phyloP scores from a whole-genome alignment of 148 eudicot genomes.

The Cornus controversa region DNA sequence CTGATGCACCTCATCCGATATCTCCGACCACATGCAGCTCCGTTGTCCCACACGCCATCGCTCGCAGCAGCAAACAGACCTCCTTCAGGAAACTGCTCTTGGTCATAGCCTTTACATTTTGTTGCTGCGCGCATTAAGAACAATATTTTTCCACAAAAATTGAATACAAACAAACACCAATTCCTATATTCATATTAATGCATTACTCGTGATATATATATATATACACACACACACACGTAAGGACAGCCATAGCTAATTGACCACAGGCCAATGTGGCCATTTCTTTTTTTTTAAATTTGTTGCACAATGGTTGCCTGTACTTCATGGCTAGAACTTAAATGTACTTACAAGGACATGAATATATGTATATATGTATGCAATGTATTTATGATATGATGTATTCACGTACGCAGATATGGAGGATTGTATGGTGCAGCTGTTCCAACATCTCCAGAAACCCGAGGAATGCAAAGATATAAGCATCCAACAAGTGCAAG shows the following conservation, averaged over 20 bases:
- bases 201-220: no score
- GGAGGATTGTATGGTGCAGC: conserved; percentile 17
- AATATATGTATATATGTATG: no score
- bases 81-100: conserved; percentile 21
- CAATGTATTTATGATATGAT: not conserved
- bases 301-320: no score
- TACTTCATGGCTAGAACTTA: no score
- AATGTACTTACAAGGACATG: no score
- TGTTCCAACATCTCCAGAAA: conserved; percentile 23
- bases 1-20: conserved; percentile 19
- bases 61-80: conserved; percentile 18
- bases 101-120: conserved; percentile 15
- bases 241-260: not conserved
- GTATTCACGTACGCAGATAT: conserved; percentile 16
- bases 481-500: conserved; percentile 1
- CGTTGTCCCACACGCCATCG: conserved; percentile 27
- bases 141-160: no score
- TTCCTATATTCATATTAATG: no score
- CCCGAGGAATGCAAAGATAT: not conserved
- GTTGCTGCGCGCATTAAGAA: conserved; percentile 3
- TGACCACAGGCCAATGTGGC: not conserved
- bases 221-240: no score
- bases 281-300: no score
- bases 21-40: conserved; percentile 25
- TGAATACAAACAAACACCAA: no score